Conservation (phyloP, 352 stramenopile species). For the Phytophthora multivora region DNA sequence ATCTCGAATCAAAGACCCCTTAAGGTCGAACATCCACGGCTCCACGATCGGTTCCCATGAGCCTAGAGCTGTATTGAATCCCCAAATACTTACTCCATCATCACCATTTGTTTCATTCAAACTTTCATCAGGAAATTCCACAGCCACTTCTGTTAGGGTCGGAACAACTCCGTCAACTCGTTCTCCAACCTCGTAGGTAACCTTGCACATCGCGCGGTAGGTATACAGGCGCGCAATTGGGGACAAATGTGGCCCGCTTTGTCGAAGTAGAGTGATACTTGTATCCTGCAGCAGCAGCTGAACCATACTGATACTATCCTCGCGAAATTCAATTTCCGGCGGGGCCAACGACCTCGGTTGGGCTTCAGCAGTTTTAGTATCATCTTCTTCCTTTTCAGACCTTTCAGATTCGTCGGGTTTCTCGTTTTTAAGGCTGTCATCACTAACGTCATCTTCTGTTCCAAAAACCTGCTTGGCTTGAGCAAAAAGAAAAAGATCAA, state of each 20-base stretch:
- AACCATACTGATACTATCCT: slow-evolving; percentile 39
- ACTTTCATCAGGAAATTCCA: slow-evolving; percentile 70
- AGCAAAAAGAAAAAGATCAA: slow-evolving; percentile 50
- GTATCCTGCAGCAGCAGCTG: slow-evolving; percentile 68
- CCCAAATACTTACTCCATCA: slow-evolving; percentile 79
- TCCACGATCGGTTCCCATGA: slow-evolving; percentile 84
- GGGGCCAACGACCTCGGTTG: slow-evolving; percentile 3
- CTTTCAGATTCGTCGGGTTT: not conserved
- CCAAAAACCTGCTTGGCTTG: slow-evolving; percentile 31
- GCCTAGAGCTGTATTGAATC: slow-evolving; percentile 74
- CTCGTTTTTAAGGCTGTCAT: slow-evolving; percentile 5
- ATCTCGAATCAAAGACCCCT: slow-evolving; percentile 38
- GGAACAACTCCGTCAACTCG: slow-evolving; percentile 19
- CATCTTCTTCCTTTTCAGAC: slow-evolving; percentile 5
- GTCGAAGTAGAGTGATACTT: slow-evolving; percentile 71
- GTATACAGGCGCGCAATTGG: slow-evolving; percentile 69
- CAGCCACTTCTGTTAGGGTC: slow-evolving; percentile 34
- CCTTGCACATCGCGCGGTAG: slow-evolving; percentile 70
- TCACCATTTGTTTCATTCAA: slow-evolving; percentile 54
- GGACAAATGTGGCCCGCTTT: slow-evolving; percentile 78
- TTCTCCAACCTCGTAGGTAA: slow-evolving; percentile 45
- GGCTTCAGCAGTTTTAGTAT: slow-evolving; percentile 1
- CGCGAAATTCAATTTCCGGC: slow-evolving; percentile 19
- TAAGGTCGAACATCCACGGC: slow-evolving; percentile 73
- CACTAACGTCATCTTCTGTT: slow-evolving; percentile 20